Conservation (phyloP, 768 basidiomycete genomes). For the Ramaria rubella region DNA sequence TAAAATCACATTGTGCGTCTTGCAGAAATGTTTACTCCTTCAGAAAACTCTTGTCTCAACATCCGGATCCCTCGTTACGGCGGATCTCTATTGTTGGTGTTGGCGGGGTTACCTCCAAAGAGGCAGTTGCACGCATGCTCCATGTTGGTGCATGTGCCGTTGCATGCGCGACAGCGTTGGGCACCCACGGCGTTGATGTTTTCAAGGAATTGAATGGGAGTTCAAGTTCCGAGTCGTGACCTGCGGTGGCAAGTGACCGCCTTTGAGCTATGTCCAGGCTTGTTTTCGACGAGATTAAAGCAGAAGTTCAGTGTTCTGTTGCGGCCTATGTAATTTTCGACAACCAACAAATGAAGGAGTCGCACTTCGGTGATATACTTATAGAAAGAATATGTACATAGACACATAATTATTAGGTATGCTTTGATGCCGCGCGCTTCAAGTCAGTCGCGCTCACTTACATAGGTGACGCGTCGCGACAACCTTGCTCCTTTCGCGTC, state of each 20-base stretch:
- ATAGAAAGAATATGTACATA: no score
- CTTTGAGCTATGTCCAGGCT: no score
- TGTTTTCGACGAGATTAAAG: no score
- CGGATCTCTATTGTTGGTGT: slow-evolving; percentile 64
- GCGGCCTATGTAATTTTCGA: no score
- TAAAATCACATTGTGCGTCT: background rate
- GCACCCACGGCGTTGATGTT: slow-evolving; percentile 32
- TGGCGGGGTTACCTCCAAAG: slow-evolving; percentile 69
- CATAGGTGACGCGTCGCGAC: slow-evolving; percentile 5
- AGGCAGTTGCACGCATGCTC: slow-evolving; percentile 60
- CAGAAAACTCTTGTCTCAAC: slow-evolving; percentile 40
- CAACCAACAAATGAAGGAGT: no score
- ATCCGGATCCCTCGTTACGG: slow-evolving; percentile 34
- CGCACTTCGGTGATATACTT: no score
- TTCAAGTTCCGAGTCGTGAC: no score
- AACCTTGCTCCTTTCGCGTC: background rate
- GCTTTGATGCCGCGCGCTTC: no score
- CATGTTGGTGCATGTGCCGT: slow-evolving; percentile 68
- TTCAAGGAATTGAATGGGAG: slow-evolving; percentile 25
- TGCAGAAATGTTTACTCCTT: slow-evolving; percentile 39
- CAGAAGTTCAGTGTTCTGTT: no score
- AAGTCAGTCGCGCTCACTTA: background rate
- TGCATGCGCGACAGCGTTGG: slow-evolving; percentile 52
- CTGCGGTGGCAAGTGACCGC: no score
- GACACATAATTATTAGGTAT: background rate